Evolutionary conservation across 768 basidiomycete species (phyloP).

Genomic region (Hysterangium stoloniferum): DNA sequence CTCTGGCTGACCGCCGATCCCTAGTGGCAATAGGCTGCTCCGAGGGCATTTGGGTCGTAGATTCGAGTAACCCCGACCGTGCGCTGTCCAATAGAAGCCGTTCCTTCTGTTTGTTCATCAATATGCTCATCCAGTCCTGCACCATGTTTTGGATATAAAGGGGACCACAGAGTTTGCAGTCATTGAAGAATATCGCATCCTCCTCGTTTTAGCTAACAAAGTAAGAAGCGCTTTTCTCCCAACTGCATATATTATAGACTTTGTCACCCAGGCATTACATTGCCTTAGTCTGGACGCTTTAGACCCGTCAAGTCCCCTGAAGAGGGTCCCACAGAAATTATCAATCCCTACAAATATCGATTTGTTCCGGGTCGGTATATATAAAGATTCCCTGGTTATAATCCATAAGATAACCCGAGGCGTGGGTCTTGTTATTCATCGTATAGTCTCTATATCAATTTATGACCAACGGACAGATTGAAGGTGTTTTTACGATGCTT

Average conservation of each 20-base stretch:
- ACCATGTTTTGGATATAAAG: slow-evolving; percentile 6
- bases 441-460: not conserved
- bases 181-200: slow-evolving; percentile 7
- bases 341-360: not conserved
- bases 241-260: not conserved
- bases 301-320: not conserved
- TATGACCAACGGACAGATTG: not conserved
- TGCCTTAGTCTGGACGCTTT: slow-evolving; percentile 6
- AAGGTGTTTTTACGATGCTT: not conserved
- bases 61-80: slow-evolving; percentile 9
- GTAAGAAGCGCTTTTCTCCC: not conserved
- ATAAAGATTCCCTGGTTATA: not conserved
- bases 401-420: slow-evolving; percentile 1
- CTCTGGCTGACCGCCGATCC: slow-evolving; percentile 1
- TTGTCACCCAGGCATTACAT: not conserved
- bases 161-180: slow-evolving; percentile 4
- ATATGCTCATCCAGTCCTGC: slow-evolving; percentile 4
- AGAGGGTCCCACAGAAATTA: not conserved
- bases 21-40: slow-evolving; percentile 10
- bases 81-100: not conserved
- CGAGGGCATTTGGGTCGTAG: slow-evolving; percentile 10
- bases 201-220: slow-evolving; percentile 8
- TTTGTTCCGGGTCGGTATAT: slow-evolving; percentile 9
- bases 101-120: not conserved
- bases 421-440: not conserved